A percentile compares a stretch with the other conserved stretches of the same genome.
These are phyloP conservation scores for Lachnum nothofagi DNA, from an alignment of 2,329 filamentous ascomycete genomes.

Conservation along the genomic window DNA sequence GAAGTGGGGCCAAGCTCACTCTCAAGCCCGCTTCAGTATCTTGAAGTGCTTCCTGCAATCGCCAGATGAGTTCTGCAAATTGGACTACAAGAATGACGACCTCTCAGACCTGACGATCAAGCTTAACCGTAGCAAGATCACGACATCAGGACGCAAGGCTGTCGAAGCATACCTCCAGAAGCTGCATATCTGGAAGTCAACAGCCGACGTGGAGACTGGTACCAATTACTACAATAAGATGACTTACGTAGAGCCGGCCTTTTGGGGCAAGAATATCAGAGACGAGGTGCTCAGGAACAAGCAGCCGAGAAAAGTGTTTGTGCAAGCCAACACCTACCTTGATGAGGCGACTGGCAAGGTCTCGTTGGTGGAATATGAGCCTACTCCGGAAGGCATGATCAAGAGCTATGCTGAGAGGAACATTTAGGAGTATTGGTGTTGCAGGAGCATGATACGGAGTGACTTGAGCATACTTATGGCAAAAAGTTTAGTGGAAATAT, in stretches of 20 bases:
- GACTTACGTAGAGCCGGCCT: constrained; percentile 74
- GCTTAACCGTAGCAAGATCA: constrained; percentile 80
- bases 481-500: no score
- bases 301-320: constrained; percentile 84
- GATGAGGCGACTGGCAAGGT: constrained; percentile 65
- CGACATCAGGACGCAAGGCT: constrained; percentile 72
- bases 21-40: constrained; percentile 86
- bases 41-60: constrained; percentile 79
- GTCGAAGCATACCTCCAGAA: constrained; percentile 86
- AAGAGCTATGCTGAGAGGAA: constrained; percentile 68
- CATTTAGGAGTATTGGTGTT: constrained; percentile 11
- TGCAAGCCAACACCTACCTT: constrained; percentile 83
- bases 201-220: constrained; percentile 75
- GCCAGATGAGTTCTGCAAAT: constrained; percentile 78
- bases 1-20: constrained; percentile 92
- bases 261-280: constrained; percentile 76
- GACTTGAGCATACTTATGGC: no score
- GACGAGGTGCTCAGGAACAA: constrained; percentile 71
- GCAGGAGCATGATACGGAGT: no score
- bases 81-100: constrained; percentile 64
- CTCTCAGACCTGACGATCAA: constrained; percentile 77
- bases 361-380: constrained; percentile 77
- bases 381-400: constrained; percentile 74
- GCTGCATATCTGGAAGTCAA: constrained; percentile 87
- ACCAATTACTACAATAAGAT: constrained; percentile 76